Percentiles rank a stretch among this genome's conserved stretches.
These are phyloP conservation scores for Priceomyces melissophilus DNA, from an alignment of 805 yeast genomes.

Conservation along the genomic window DNA sequence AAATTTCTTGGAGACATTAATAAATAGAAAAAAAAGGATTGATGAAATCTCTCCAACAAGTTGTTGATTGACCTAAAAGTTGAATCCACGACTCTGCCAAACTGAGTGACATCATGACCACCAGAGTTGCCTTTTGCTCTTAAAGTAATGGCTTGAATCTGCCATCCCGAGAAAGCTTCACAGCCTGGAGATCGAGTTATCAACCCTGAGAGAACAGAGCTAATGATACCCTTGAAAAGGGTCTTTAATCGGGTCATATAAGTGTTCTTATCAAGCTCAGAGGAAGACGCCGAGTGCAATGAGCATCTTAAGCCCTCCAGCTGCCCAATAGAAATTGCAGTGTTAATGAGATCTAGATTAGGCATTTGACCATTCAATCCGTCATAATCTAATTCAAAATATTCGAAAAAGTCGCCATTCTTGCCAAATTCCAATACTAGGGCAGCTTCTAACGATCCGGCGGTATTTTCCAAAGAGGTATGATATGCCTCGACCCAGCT, in stretches of 20 bases:
- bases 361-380: conserved; percentile 97
- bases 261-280: conserved; percentile 43
- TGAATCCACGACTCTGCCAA: conserved; percentile 88
- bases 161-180: conserved; percentile 95
- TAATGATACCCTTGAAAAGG: conserved; percentile 61
- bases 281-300: conserved; percentile 55
- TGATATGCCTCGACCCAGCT: conserved; percentile 96
- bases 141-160: conserved; percentile 84
- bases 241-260: conserved; percentile 57
- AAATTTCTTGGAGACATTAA: conserved; percentile 73
- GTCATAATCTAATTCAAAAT: conserved; percentile 70
- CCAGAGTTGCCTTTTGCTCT: conserved; percentile 62
- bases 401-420: conserved; percentile 63
- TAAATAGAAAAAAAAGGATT: conserved; percentile 90
- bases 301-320: conserved; percentile 74
- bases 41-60: conserved; percentile 92
- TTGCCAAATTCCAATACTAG: conserved; percentile 76
- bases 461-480: conserved; percentile 76
- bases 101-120: conserved; percentile 76
- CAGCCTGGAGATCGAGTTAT: conserved; percentile 56
- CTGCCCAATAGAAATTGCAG: conserved; percentile 67
- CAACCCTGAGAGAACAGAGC: conserved; percentile 70
- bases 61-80: conserved; percentile 86
- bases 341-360: conserved; percentile 82
- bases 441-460: conserved; percentile 92